A percentile compares a stretch with the other conserved stretches of the same genome.
Evolutionary conservation across 2,329 filamentous ascomycete species (phyloP).

Genomic region (Cordyceps pruinosa): DNA sequence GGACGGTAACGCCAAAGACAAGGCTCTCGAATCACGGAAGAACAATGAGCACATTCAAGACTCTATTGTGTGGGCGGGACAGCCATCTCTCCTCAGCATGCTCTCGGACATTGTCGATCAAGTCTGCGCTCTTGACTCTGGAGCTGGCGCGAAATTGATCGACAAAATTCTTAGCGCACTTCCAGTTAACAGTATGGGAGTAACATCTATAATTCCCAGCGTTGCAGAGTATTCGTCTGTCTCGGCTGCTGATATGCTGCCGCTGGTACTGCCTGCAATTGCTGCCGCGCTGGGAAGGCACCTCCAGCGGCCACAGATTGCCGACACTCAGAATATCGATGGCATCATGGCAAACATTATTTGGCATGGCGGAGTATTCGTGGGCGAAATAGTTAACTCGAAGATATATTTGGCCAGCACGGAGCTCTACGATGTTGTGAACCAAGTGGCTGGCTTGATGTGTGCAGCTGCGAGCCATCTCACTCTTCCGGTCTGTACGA

Average conservation of each 20-base stretch:
- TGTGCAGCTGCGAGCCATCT: slow-evolving; percentile 15
- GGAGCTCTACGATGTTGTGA: slow-evolving; percentile 16
- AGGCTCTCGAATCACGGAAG: neutral
- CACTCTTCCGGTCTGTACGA: slow-evolving; percentile 15
- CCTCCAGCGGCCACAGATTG: slow-evolving; percentile 1
- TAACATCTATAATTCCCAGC: slow-evolving; percentile 16
- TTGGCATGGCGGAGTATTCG: slow-evolving; percentile 16
- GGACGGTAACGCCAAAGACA: neutral
- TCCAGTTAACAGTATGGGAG: slow-evolving; percentile 15
- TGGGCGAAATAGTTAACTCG: slow-evolving; percentile 17
- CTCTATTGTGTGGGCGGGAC: neutral
- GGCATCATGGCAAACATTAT: slow-evolving; percentile 16
- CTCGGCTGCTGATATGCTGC: slow-evolving; percentile 13
- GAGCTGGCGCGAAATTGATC: slow-evolving; percentile 17
- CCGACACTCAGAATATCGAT: slow-evolving; percentile 4
- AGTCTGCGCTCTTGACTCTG: slow-evolving; percentile 15
- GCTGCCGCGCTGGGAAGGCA: slow-evolving; percentile 15
- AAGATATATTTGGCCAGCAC: slow-evolving; percentile 8
- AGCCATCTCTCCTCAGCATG: slow-evolving; percentile 15
- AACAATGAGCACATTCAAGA: neutral
- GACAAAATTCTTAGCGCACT: slow-evolving; percentile 18
- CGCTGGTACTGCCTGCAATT: slow-evolving; percentile 20
- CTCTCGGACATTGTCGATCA: slow-evolving; percentile 16
- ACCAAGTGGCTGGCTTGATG: slow-evolving; percentile 18
- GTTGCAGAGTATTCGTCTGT: slow-evolving; percentile 15